phyloP scores from a whole-genome alignment of 257 asterid genomes.

The Leonotis leonurus region DNA sequence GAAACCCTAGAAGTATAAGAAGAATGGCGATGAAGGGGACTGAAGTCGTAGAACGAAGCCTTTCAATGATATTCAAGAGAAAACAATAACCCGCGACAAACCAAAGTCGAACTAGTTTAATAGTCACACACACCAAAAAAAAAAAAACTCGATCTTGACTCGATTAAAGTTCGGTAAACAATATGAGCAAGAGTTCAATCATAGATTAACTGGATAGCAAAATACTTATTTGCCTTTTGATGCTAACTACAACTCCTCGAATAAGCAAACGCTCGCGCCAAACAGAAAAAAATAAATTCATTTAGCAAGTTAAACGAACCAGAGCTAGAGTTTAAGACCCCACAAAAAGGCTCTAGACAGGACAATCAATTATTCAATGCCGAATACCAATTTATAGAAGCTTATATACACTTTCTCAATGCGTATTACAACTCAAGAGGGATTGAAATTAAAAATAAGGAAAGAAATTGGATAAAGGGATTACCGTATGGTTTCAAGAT shows the following conservation, averaged over 20 bases:
- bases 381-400: neutral
- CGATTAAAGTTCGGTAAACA: neutral
- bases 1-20: neutral
- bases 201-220: neutral
- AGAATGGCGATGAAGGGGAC: neutral
- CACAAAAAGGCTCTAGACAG: neutral
- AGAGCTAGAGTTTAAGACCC: neutral
- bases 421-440: neutral
- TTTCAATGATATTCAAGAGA: neutral
- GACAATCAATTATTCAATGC: neutral
- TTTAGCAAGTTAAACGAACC: neutral
- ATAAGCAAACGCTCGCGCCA: neutral
- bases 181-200: neutral
- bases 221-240: neutral
- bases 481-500: neutral
- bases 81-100: too few species aligned
- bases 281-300: neutral
- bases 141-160: neutral
- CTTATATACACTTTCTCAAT: neutral
- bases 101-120: neutral
- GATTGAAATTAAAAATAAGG: neutral
- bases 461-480: neutral
- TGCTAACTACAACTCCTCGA: neutral
- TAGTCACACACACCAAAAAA: neutral
- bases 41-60: neutral